phyloP scores from a whole-genome alignment of 1,284 basidiomycete species.

The Pulveroboletus sp. region DNA sequence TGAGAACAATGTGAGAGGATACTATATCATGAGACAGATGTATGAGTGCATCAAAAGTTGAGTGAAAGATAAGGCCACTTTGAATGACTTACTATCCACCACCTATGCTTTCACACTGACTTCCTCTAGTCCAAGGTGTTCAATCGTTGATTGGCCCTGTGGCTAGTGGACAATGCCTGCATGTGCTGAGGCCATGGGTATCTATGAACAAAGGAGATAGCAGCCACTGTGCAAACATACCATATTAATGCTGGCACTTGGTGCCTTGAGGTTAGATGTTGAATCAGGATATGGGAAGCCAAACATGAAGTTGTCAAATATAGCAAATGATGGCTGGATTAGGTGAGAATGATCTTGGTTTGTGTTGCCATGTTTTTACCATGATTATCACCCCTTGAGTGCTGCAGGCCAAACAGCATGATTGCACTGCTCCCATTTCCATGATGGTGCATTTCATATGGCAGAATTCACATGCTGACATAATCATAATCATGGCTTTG shows the following conservation, averaged over 20 bases:
- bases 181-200: constrained; percentile 16
- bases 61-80: neutral
- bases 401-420: neutral
- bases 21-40: constrained; percentile 31
- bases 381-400: constrained; percentile 10
- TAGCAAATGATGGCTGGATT: neutral
- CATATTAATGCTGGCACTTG: constrained; percentile 1
- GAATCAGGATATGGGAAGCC: constrained; percentile 4
- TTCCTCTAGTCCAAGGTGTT: constrained; percentile 42
- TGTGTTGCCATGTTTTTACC: neutral
- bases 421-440: no score
- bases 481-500: no score
- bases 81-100: constrained; percentile 42
- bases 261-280: constrained; percentile 3
- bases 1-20: constrained; percentile 47
- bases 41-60: neutral
- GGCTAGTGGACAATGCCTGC: constrained; percentile 40
- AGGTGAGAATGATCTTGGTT: neutral
- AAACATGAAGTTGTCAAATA: neutral
- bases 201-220: neutral
- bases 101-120: constrained; percentile 40
- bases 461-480: no score
- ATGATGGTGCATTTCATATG: no score
- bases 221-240: constrained; percentile 7
- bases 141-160: constrained; percentile 19